Conservation (phyloP, 2,329 filamentous ascomycete genomes). For the Calonectria montana region DNA sequence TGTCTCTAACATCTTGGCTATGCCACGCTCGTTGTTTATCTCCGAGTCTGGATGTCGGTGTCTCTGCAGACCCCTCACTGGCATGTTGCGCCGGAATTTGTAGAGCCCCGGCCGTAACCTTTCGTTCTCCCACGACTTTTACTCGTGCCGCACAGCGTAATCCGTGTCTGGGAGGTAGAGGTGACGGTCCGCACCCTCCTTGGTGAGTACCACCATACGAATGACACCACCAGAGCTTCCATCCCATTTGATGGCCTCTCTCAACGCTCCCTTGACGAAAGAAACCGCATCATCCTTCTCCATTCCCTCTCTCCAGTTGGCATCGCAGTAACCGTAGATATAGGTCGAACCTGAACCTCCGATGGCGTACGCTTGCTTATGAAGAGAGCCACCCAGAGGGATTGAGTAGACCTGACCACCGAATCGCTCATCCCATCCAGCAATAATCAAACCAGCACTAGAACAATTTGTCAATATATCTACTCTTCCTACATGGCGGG, state of each 20-base stretch:
- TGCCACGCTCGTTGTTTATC: conserved; percentile 19
- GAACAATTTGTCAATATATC: conserved; percentile 27
- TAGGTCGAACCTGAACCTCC: conserved; percentile 98
- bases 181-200: conserved; percentile 89
- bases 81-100: conserved; percentile 32
- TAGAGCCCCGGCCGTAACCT: conserved; percentile 26
- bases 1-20: conserved; percentile 21
- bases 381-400: conserved; percentile 92
- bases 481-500: neutral
- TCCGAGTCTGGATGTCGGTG: conserved; percentile 14
- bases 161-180: conserved; percentile 94
- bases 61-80: conserved; percentile 17
- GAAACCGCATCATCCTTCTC: conserved; percentile 88
- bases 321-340: conserved; percentile 99
- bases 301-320: conserved; percentile 96
- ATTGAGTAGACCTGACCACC: conserved; percentile 98
- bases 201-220: conserved; percentile 95
- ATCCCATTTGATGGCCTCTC: conserved; percentile 99
- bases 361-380: conserved; percentile 97
- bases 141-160: conserved; percentile 80
- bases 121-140: conserved; percentile 40
- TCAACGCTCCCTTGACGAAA: conserved; percentile 91
- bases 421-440: conserved; percentile 95
- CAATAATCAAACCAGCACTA: conserved; percentile 96
- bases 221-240: conserved; percentile 98